Evolutionary conservation across 2,329 filamentous ascomycete genomes (phyloP), one percentile per base, ranked within the genome.

Genomic region (Cadophora sp.): DNA sequence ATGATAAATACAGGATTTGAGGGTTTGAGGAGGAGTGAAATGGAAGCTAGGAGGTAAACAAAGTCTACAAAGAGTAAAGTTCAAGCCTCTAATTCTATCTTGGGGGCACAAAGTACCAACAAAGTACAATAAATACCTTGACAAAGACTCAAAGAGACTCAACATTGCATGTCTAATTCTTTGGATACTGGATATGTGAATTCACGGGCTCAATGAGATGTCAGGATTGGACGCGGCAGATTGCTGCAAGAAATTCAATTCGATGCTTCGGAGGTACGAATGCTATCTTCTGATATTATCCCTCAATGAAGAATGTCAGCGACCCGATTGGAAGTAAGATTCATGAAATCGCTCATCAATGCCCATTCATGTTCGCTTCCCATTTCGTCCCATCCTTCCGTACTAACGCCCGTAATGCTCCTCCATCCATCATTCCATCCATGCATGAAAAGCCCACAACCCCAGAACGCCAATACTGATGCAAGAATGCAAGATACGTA

Each of bases 381-480:
- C 9, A 20, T 56, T 8, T 9, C 33, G 20, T 58, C 20, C 53
- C 33, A 36, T 56, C 51, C 50, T 30, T 55, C 27, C 20, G 36
- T 39, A 22, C 27, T 18, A 56, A 56, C 30, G 30, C 51, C 51
- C 6, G n/a, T 39, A 56, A 56, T 56, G 51, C 33, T 11, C 33
- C 53, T 22, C 36, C 33, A 11, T 6, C 20, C 36, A 13, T 9
- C 30, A 36, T 30, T n/a, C 36, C 53, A 43, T 41, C 27, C 16
- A 60, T 48, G 22, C 41, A 59, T 13, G 24, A 36, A 48, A 33
- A 33, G 14, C 6, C 20, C 30, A 36, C 58, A 39, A 62, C n/a
- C 33, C 47, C 59, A 22, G 4, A 48, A 48, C 48, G 27, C 59
- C 45, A 22, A 30, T 27, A n/a, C 59, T 50, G 8, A 41, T 62